Conservation (phyloP, 805 yeast genomes). For the Spathaspora passalidarum region DNA sequence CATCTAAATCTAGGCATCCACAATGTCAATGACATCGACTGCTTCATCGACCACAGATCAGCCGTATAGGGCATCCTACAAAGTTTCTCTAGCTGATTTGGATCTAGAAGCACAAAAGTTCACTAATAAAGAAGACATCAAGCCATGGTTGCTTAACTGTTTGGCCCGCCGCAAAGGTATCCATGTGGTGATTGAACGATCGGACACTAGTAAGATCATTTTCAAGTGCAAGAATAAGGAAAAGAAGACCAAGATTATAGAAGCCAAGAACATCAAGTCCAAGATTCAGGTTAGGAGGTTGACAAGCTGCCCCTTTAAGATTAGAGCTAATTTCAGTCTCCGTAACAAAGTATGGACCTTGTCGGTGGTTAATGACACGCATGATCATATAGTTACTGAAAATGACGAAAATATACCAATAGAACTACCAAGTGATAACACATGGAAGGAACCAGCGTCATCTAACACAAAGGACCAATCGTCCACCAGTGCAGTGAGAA, state of each 20-base stretch:
- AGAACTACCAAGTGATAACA: neutral
- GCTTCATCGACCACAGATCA: neutral
- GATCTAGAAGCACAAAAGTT: constrained; percentile 20
- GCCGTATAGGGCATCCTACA: neutral
- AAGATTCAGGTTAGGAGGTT: constrained; percentile 15
- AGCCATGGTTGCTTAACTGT: constrained; percentile 56
- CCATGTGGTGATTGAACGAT: constrained; percentile 58
- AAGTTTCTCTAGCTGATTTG: constrained; percentile 20
- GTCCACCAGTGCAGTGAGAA: neutral
- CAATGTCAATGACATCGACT: neutral
- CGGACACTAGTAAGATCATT: constrained; percentile 58
- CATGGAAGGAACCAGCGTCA: too few relatives aligned
- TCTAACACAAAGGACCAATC: too few relatives aligned
- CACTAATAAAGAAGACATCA: constrained; percentile 45
- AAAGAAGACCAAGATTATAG: constrained; percentile 13
- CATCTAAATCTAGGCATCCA: too few relatives aligned
- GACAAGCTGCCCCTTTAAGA: constrained; percentile 58
- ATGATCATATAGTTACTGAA: constrained; percentile 42
- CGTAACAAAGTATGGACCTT: constrained; percentile 55
- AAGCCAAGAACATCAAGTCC: constrained; percentile 14
- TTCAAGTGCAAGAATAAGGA: constrained; percentile 52
- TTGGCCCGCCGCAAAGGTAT: constrained; percentile 48
- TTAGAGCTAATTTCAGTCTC: constrained; percentile 59
- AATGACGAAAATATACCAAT: neutral
- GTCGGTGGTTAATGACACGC: constrained; percentile 57